Conservation (phyloP, 108 stramenopile genomes). For the Skeletonema potamos region DNA sequence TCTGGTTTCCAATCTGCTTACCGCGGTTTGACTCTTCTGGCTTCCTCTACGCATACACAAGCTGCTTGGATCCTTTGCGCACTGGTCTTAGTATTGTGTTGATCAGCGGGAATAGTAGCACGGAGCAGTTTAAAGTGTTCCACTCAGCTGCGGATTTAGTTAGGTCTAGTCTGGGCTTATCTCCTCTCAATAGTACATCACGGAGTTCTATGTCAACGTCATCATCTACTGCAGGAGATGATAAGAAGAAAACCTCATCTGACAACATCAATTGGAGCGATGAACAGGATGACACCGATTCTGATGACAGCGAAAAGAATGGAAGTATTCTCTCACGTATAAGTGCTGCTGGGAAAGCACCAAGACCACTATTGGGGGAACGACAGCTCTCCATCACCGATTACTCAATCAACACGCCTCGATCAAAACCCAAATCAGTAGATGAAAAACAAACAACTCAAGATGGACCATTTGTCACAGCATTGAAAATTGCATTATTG, state of each 20-base stretch:
- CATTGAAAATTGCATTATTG: conserved; percentile 32
- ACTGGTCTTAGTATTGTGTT: conserved; percentile 58
- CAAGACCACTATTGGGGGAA: conserved; percentile 6
- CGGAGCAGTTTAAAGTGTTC: conserved; percentile 74
- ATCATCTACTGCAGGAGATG: conserved; percentile 16
- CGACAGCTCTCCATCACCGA: background rate
- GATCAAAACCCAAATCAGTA: background rate
- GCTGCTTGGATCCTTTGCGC: conserved; percentile 50
- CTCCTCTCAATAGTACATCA: conserved; percentile 23
- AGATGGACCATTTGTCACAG: conserved; percentile 24
- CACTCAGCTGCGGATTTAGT: conserved; percentile 43
- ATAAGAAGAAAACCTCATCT: background rate
- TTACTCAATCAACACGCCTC: background rate
- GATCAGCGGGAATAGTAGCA: conserved; percentile 58
- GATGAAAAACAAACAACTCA: background rate
- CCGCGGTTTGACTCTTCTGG: conserved; percentile 75
- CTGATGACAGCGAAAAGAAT: conserved; percentile 38
- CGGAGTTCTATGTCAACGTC: conserved; percentile 30
- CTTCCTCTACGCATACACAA: conserved; percentile 73
- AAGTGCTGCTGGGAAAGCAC: background rate
- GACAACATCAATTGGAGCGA: background rate
- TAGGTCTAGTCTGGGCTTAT: conserved; percentile 46
- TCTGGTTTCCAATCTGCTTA: conserved; percentile 83
- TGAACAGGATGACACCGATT: conserved; percentile 3
- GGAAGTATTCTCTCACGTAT: conserved; percentile 4